Evolutionary conservation across 2,329 filamentous ascomycete species (phyloP), one percentile per base, ranked within the genome.

Genomic region (Sporothrix brasiliensis): DNA sequence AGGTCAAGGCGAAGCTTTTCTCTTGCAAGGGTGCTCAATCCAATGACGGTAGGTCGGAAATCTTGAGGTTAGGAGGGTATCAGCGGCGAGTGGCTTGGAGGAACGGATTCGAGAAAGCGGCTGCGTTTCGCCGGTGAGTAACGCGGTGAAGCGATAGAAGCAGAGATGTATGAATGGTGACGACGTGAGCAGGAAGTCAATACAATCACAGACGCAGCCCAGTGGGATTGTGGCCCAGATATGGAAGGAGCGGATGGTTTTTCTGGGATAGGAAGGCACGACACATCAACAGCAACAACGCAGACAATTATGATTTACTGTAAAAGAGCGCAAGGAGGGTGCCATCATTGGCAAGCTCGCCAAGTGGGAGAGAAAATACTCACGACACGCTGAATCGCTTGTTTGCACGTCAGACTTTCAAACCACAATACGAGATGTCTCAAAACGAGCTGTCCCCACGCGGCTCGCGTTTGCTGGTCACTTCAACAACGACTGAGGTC

Each of bases 61-160:
- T 9, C 10, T 21, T n/a, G 10, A 30, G 14, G 24, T 30, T 7
- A 34, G 16, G 11, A 10, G 24, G 24, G 24, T 24, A 24, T 24
- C 24, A 24, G 24, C 24, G 19, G 49, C n/a, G 65, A 13, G 65
- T 67, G 65, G 50, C 65, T 56, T 67, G 65, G 52, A 21, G 14
- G 34, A 49, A 39, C n/a, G 50, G 50, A 56, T 30, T n/a, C 50
- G 27, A 14, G 34, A 54, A 13, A 30, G 65, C 65, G 13, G 39
- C 6, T 65, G 41, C n/a, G 21, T 49, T 30, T 9, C 39, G 60
- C 27, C 11, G 58, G 61, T 34, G 41, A 49, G 41, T 6, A 30
- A n/a, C 5, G 10, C 13, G 39, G 61, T 44, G 27, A 14, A 34
- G 44, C 14, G n/a, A 24, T 4, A 14, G 14, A 34, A 34, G 21